Evolutionary conservation across 805 yeast genomes (phyloP).

Genomic region (Metschnikowia henanensis): DNA sequence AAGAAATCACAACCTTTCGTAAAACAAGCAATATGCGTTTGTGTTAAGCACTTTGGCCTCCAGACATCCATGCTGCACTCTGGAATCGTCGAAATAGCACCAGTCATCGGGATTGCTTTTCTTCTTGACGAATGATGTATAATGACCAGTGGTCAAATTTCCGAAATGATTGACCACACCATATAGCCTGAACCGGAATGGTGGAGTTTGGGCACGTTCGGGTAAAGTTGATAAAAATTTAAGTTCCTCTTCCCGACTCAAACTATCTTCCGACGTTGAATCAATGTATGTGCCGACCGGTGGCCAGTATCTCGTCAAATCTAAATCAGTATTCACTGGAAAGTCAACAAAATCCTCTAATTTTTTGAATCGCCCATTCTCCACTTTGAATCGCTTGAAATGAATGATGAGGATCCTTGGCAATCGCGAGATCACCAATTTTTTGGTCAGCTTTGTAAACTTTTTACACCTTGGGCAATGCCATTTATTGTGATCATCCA

Average conservation of each 20-base stretch:
- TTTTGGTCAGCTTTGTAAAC: constrained; percentile 65
- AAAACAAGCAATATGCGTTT: constrained; percentile 84
- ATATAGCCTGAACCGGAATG: constrained; percentile 72
- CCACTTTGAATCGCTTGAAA: constrained; percentile 70
- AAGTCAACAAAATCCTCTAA: constrained; percentile 66
- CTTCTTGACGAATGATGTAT: constrained; percentile 79
- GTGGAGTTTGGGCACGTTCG: constrained; percentile 70
- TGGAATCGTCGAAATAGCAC: constrained; percentile 83
- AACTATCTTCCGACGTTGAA: constrained; percentile 14
- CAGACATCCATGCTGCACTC: constrained; percentile 53
- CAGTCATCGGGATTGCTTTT: constrained; percentile 40
- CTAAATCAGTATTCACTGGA: constrained; percentile 57
- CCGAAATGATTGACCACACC: constrained; percentile 89
- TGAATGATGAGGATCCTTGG: constrained; percentile 83
- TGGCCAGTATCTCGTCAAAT: constrained; percentile 76
- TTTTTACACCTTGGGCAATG: constrained; percentile 72
- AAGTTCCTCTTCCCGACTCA: constrained; percentile 44
- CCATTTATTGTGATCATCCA: constrained; percentile 85
- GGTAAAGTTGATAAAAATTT: constrained; percentile 52
- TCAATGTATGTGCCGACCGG: constrained; percentile 30
- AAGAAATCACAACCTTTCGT: constrained; percentile 35
- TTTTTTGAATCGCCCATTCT: constrained; percentile 51
- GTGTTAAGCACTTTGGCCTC: constrained; percentile 57
- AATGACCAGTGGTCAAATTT: constrained; percentile 82
- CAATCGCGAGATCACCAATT: constrained; percentile 68